Evolutionary conservation across 2,329 filamentous ascomycete species (phyloP).

Genomic region (Aureobasidium sp.): DNA sequence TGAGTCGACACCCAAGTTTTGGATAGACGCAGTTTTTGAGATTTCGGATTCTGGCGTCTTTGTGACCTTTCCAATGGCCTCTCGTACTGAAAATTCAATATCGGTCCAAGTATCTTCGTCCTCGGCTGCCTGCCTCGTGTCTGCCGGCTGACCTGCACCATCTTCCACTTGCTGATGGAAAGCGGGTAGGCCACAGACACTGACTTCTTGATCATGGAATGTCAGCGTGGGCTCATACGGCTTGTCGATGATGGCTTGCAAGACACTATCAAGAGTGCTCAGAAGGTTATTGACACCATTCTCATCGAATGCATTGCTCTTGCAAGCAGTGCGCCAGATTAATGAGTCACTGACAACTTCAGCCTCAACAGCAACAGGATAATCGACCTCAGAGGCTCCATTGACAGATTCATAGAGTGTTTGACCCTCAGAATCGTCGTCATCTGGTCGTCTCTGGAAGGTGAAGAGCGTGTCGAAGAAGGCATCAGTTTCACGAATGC

Average conservation of each 20-base stretch:
- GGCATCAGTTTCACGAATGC: neutral
- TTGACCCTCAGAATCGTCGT: slow-evolving; percentile 15
- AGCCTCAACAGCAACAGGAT: slow-evolving; percentile 75
- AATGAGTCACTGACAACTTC: slow-evolving; percentile 53
- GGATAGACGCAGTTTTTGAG: slow-evolving; percentile 57
- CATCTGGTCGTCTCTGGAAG: slow-evolving; percentile 50
- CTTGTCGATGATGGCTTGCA: slow-evolving; percentile 49
- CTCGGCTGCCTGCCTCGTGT: neutral
- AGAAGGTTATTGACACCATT: slow-evolving; percentile 47
- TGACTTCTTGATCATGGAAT: slow-evolving; percentile 47
- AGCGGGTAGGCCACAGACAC: slow-evolving; percentile 57
- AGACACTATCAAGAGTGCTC: slow-evolving; percentile 50
- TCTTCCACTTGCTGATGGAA: slow-evolving; percentile 27
- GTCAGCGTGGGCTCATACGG: slow-evolving; percentile 47
- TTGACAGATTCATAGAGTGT: slow-evolving; percentile 56
- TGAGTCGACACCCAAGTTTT: slow-evolving; percentile 82
- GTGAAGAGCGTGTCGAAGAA: slow-evolving; percentile 61
- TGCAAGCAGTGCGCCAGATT: slow-evolving; percentile 66
- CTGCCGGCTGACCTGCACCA: neutral
- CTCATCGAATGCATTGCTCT: slow-evolving; percentile 47
- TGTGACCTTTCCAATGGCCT: slow-evolving; percentile 51
- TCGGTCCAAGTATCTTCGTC: slow-evolving; percentile 25
- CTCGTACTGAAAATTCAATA: slow-evolving; percentile 35
- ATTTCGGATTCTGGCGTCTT: slow-evolving; percentile 54
- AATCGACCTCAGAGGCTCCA: slow-evolving; percentile 65